Conservation (phyloP, 257 asterid genomes). For the Cynanchum wilfordii region DNA sequence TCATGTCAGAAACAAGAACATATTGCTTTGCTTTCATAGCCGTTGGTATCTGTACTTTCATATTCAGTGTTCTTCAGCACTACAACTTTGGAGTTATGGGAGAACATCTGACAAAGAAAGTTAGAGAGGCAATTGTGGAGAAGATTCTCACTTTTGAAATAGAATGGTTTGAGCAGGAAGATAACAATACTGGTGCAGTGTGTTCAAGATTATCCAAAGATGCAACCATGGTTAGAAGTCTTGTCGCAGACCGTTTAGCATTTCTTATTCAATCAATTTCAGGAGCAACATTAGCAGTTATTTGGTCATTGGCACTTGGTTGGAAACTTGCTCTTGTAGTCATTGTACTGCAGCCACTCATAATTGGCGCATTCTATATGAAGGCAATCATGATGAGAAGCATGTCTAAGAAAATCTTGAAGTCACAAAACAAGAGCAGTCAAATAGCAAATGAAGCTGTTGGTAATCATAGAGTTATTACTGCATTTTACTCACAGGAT, state of each 20-base stretch:
- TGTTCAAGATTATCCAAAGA: constrained; percentile 43
- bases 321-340: constrained; percentile 40
- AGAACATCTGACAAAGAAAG: constrained; percentile 36
- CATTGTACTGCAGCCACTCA: constrained; percentile 40
- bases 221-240: constrained; percentile 38
- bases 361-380: constrained; percentile 30
- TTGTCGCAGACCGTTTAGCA: constrained; percentile 46
- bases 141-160: constrained; percentile 51
- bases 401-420: constrained; percentile 34
- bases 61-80: constrained; percentile 42
- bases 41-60: constrained; percentile 28
- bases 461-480: constrained; percentile 37
- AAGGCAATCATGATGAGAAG: constrained; percentile 33
- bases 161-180: constrained; percentile 44
- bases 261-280: constrained; percentile 32
- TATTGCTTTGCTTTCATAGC: constrained; percentile 33
- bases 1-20: constrained; percentile 36
- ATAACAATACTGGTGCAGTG: constrained; percentile 38
- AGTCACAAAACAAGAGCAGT: constrained; percentile 49
- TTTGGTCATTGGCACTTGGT: constrained; percentile 33
- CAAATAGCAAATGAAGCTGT: constrained; percentile 53
- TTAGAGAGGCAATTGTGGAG: constrained; percentile 29
- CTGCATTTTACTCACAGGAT: constrained; percentile 42
- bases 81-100: constrained; percentile 51
- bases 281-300: constrained; percentile 30